Percentiles rank a stretch among this genome's conserved stretches.
These are phyloP conservation scores for Russula virescens DNA, from an alignment of 768 basidiomycete genomes.

Conservation along the genomic window DNA sequence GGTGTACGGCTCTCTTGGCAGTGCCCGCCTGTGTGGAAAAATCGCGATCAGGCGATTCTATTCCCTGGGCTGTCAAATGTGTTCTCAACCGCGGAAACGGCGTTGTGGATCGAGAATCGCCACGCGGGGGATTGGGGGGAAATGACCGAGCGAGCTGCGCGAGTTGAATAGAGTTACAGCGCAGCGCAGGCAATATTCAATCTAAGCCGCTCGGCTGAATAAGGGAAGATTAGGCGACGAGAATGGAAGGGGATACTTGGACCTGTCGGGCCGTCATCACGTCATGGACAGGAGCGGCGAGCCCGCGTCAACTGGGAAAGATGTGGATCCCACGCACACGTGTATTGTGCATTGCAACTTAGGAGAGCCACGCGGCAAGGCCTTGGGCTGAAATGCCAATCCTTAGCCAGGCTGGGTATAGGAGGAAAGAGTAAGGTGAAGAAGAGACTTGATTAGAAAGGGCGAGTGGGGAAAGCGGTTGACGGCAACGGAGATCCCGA, in stretches of 20 bases:
- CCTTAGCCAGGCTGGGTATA: neutral
- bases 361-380: neutral
- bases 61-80: neutral
- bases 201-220: conserved; percentile 11
- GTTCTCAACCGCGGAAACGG: conserved; percentile 1
- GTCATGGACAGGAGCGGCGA: neutral
- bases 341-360: no score
- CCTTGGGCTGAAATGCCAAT: neutral
- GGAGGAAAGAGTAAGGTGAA: neutral
- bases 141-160: neutral
- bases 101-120: conserved; percentile 2
- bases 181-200: neutral
- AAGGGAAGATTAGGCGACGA: conserved; percentile 17
- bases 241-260: conserved; percentile 10
- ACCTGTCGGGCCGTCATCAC: conserved; percentile 1
- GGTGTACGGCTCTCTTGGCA: neutral
- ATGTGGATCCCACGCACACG: no score
- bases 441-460: neutral
- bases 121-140: neutral
- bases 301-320: neutral
- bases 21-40: neutral
- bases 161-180: neutral
- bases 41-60: neutral
- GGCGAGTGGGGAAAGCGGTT: neutral
- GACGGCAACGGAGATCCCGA: conserved; percentile 16